These are phyloP conservation scores for Agrostemma githago DNA, from an alignment of 148 eudicot genomes.

Conservation along the genomic window DNA sequence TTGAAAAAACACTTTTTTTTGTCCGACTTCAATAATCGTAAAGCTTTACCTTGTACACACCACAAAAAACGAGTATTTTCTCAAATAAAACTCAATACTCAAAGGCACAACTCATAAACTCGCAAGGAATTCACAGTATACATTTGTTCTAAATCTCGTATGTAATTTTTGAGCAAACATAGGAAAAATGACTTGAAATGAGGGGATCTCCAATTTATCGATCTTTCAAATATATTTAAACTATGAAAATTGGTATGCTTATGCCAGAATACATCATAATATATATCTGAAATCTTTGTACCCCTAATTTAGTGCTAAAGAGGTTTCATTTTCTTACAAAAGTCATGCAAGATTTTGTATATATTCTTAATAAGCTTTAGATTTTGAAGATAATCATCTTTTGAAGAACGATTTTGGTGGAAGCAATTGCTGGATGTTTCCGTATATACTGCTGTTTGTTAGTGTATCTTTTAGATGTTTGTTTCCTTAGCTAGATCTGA, in stretches of 20 bases:
- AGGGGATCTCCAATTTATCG: no score
- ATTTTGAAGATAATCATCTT: not conserved
- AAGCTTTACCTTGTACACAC: no score
- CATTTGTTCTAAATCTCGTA: no score
- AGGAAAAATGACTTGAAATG: no score
- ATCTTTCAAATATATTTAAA: no score
- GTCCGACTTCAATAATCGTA: no score
- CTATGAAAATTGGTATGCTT: not conserved
- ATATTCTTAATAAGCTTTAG: not conserved
- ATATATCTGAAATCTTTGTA: not conserved
- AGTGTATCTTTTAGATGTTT: not conserved
- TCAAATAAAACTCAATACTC: no score
- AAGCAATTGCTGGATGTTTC: not conserved
- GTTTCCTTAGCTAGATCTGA: not conserved
- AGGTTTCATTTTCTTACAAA: not conserved
- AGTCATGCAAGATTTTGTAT: not conserved
- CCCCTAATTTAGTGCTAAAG: not conserved
- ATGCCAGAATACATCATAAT: not conserved
- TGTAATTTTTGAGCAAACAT: no score
- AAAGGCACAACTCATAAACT: no score
- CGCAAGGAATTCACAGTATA: no score
- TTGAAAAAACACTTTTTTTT: no score
- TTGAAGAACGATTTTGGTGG: not conserved
- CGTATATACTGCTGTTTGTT: not conserved
- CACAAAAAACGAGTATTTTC: no score